Conservation (phyloP, 257 asterid genomes). For the Prunella vulgaris region DNA sequence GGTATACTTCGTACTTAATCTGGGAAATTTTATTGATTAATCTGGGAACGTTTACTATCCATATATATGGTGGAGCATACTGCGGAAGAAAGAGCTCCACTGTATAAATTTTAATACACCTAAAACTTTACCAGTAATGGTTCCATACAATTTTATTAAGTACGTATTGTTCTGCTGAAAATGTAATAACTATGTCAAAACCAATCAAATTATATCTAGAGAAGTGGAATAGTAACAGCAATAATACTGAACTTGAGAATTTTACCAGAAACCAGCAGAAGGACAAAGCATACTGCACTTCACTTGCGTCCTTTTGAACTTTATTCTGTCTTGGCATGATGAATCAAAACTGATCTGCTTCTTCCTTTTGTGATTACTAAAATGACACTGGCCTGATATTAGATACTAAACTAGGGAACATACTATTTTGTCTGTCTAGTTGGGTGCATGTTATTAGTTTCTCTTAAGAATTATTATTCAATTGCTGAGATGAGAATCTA, state of each 20-base stretch:
- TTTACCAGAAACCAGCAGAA: constrained; percentile 1
- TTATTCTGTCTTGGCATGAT: neutral
- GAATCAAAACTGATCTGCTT: neutral
- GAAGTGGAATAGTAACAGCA: neutral
- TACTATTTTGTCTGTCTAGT: neutral
- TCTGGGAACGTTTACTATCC: neutral
- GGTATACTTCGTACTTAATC: constrained; percentile 38
- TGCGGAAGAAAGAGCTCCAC: neutral
- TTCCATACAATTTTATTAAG: neutral
- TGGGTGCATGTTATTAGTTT: constrained; percentile 1
- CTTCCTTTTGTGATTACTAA: neutral
- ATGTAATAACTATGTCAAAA: neutral
- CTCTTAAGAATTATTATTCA: neutral
- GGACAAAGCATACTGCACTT: neutral
- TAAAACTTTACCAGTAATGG: neutral
- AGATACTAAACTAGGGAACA: neutral
- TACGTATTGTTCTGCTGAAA: neutral
- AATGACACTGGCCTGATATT: neutral
- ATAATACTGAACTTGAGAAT: neutral
- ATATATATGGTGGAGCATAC: neutral
- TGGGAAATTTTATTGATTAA: neutral
- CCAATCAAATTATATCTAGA: neutral
- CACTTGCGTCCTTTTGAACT: neutral
- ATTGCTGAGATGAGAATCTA: neutral
- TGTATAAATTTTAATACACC: neutral